phyloP scores from a whole-genome alignment of 129 eudicot genomes.

The Chrysanthemum makinoi region DNA sequence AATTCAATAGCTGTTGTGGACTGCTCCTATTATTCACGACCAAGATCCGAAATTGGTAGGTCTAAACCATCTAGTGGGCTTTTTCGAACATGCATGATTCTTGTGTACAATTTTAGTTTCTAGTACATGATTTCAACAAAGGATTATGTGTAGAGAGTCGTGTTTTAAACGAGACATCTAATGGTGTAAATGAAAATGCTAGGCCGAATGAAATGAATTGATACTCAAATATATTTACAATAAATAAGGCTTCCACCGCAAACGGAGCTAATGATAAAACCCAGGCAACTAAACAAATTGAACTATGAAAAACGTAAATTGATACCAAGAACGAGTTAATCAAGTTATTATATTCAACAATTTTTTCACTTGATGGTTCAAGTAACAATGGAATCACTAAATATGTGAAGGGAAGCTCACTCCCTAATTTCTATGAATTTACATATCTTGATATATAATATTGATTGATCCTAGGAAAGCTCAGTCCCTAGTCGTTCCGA shows the following conservation, averaged over 20 bases:
- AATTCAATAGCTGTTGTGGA: too few species aligned
- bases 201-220: neutral
- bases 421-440: constrained; percentile 1
- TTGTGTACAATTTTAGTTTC: neutral
- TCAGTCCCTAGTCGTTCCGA: constrained; percentile 4
- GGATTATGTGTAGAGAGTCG: neutral
- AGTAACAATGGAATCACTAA: constrained; percentile 18
- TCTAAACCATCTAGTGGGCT: too few species aligned
- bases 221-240: neutral
- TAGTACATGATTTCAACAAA: neutral
- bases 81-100: neutral
- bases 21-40: too few species aligned
- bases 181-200: neutral
- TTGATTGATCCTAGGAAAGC: neutral
- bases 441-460: constrained; percentile 17
- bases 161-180: neutral
- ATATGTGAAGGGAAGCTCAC: constrained; percentile 9
- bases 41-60: too few species aligned
- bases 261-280: neutral
- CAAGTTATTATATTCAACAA: constrained; percentile 20
- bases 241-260: neutral
- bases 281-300: neutral
- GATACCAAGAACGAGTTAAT: neutral
- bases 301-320: neutral
- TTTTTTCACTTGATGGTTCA: constrained; percentile 10